Percentiles rank a stretch among this genome's conserved stretches.
These are phyloP conservation scores for Suhomyces sp. DNA, from an alignment of 805 yeast species.

Conservation along the genomic window DNA sequence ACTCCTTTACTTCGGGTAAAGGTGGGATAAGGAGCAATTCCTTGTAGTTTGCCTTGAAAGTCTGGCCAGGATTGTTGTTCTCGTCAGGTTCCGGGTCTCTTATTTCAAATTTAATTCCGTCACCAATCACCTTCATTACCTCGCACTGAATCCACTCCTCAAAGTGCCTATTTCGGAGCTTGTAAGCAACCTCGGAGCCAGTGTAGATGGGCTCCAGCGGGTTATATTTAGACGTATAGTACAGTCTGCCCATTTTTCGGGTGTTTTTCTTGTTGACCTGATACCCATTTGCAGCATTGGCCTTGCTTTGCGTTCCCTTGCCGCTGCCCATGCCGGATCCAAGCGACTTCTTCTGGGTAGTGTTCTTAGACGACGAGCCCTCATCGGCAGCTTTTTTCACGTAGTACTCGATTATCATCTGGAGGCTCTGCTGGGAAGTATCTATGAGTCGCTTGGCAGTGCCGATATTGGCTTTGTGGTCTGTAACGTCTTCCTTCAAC, in stretches of 20 bases:
- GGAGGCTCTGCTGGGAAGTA: conserved; percentile 46
- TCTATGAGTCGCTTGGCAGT: conserved; percentile 41
- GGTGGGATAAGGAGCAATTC: conserved; percentile 76
- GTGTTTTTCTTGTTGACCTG: conserved; percentile 11
- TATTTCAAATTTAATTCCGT: conserved; percentile 76
- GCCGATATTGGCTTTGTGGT: conserved; percentile 58
- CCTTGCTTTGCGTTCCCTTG: background rate
- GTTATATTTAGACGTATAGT: conserved; percentile 53
- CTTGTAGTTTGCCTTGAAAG: conserved; percentile 77
- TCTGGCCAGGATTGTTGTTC: conserved; percentile 79
- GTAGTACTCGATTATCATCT: conserved; percentile 37
- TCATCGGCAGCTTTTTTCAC: conserved; percentile 17
- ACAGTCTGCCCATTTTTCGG: conserved; percentile 43
- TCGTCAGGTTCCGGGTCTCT: conserved; percentile 98
- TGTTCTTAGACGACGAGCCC: conserved; percentile 2
- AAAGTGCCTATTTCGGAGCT: conserved; percentile 63
- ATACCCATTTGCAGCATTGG: conserved; percentile 1
- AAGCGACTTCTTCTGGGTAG: conserved; percentile 8
- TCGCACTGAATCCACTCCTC: conserved; percentile 98
- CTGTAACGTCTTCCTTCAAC: conserved; percentile 40
- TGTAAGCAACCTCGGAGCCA: conserved; percentile 87
- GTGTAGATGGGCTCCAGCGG: conserved; percentile 55
- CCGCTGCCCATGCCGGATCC: background rate
- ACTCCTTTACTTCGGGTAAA: conserved; percentile 34
- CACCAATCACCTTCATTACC: conserved; percentile 71